Evolutionary conservation across 176 grass and related monocot genomes (phyloP).

Genomic region (Panicum miliaceum): DNA sequence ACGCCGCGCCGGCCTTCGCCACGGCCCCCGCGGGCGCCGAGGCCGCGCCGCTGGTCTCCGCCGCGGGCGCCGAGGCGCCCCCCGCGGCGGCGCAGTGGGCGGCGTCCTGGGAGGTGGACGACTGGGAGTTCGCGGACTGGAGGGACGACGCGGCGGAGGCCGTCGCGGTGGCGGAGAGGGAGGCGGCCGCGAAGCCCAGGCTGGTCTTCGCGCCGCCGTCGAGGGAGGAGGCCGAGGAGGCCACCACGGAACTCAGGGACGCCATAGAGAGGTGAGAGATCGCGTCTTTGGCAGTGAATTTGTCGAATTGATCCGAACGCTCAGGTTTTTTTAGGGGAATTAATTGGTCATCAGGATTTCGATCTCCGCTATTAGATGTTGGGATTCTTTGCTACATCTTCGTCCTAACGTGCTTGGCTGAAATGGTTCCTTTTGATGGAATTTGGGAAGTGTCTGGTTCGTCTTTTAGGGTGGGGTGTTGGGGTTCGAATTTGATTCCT

Average conservation of each 20-base stretch:
- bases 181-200: constrained; percentile 52
- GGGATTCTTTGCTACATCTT: neutral
- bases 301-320: neutral
- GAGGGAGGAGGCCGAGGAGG: constrained; percentile 77
- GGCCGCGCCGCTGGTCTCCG: constrained; percentile 49
- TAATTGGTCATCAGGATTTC: neutral
- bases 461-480: neutral
- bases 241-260: constrained; percentile 65
- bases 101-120: constrained; percentile 71
- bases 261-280: constrained; percentile 68
- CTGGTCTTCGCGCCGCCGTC: constrained; percentile 76
- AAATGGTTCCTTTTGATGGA: neutral
- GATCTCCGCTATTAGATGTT: neutral
- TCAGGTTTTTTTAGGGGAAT: neutral
- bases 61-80: constrained; percentile 40
- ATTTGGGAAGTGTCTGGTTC: neutral
- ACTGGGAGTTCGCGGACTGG: constrained; percentile 77
- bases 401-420: neutral
- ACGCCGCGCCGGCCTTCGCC: constrained; percentile 37
- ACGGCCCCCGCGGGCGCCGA: constrained; percentile 33
- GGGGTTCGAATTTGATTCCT: constrained; percentile 1
- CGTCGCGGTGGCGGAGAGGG: constrained; percentile 20
- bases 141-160: constrained; percentile 38
- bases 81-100: constrained; percentile 51
- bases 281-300: neutral